These are phyloP conservation scores for Kingdonia uniflora DNA, from an alignment of 164 flowering plant species.

Conservation along the genomic window DNA sequence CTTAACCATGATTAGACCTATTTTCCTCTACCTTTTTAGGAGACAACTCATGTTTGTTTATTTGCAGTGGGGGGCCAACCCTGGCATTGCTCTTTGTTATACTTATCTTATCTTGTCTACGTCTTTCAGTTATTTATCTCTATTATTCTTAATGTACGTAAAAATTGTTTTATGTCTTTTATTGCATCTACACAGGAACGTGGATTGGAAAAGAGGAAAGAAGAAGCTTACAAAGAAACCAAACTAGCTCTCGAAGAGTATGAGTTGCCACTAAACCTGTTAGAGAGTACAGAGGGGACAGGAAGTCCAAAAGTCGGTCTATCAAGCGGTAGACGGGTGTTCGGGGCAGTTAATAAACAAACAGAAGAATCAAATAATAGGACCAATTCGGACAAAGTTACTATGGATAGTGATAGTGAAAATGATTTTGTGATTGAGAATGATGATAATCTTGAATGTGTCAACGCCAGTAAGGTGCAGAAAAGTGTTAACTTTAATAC, in stretches of 20 bases:
- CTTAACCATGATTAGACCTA: too few relatives aligned
- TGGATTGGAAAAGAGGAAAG: conserved; percentile 56
- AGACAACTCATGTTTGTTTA: too few relatives aligned
- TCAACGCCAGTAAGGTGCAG: conserved; percentile 11
- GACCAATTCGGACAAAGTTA: conserved; percentile 20
- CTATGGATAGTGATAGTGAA: conserved; percentile 54
- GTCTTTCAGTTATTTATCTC: not conserved
- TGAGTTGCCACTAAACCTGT: conserved; percentile 41
- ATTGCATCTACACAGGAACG: conserved; percentile 43
- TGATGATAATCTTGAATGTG: conserved; percentile 16
- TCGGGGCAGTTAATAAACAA: conserved; percentile 41
- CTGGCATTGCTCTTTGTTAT: not conserved
- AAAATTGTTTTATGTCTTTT: not conserved
- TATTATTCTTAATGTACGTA: not conserved
- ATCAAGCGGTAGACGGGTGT: conserved; percentile 65
- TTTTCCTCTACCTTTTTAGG: too few relatives aligned
- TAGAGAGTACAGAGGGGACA: conserved; percentile 24
- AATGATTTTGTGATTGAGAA: conserved; percentile 37
- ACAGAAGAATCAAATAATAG: conserved; percentile 18
- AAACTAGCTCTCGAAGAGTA: conserved; percentile 66
- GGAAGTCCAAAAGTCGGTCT: conserved; percentile 15
- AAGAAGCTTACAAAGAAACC: conserved; percentile 63
- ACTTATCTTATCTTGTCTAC: not conserved
- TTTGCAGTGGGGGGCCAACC: too few relatives aligned
- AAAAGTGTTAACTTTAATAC: conserved; percentile 32